phyloP scores from a whole-genome alignment of 495 filamentous ascomycete genomes.

The Bacidia gigantensis region DNA sequence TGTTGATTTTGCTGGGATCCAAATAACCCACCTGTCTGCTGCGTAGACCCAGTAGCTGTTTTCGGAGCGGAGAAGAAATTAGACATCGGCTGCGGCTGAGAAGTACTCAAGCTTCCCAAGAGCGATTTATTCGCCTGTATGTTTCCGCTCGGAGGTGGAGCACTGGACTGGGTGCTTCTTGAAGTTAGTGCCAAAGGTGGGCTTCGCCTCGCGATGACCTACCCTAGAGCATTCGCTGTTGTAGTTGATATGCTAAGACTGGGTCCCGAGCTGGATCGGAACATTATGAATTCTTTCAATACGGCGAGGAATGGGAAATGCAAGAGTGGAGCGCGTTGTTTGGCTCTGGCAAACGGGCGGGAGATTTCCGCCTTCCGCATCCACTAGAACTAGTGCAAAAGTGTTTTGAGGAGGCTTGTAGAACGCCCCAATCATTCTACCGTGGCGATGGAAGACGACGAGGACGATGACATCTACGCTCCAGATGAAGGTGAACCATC shows the following conservation, averaged over 20 bases:
- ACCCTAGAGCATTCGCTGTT: slow-evolving; percentile 60
- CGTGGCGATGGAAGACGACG: slow-evolving; percentile 29
- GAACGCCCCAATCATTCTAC: too few relatives aligned
- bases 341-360: neutral
- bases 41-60: slow-evolving; percentile 18
- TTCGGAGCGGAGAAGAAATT: slow-evolving; percentile 23
- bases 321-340: neutral
- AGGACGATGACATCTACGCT: slow-evolving; percentile 43
- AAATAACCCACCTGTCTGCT: slow-evolving; percentile 24
- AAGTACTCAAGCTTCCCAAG: slow-evolving; percentile 26
- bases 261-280: slow-evolving; percentile 15
- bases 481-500: slow-evolving; percentile 31
- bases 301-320: neutral
- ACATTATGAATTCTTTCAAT: slow-evolving; percentile 10
- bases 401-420: neutral
- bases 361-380: neutral
- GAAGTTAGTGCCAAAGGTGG: neutral
- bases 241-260: slow-evolving; percentile 70
- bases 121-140: neutral
- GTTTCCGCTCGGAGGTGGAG: neutral
- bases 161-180: neutral
- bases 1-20: slow-evolving; percentile 18
- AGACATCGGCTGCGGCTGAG: slow-evolving; percentile 25
- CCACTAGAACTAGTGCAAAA: neutral
- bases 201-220: slow-evolving; percentile 22